Percentiles rank a stretch among this genome's conserved stretches.
phyloP scores from a whole-genome alignment of 495 filamentous ascomycete species.

The Immersiella caudata region DNA sequence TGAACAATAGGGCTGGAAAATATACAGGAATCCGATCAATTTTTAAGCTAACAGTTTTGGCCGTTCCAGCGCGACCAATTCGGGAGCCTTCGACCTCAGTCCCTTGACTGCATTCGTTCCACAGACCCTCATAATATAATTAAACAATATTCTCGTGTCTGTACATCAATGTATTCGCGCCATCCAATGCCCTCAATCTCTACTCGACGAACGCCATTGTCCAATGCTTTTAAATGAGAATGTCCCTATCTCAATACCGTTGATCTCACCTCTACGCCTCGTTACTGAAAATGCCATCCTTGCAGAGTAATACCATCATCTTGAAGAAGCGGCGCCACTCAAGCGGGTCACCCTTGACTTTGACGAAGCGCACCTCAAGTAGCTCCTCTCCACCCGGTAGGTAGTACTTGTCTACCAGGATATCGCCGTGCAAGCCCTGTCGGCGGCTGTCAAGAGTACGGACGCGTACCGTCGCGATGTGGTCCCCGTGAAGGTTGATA shows the following conservation, averaged over 20 bases:
- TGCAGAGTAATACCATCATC: conserved; percentile 79
- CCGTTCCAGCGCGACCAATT: background rate
- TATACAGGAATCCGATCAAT: background rate
- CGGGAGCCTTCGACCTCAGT: background rate
- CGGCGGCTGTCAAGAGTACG: conserved; percentile 75
- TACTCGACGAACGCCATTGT: background rate
- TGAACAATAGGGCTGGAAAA: background rate
- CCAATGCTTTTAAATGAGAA: too few species aligned
- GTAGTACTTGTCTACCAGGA: conserved; percentile 72
- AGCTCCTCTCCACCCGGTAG: conserved; percentile 50
- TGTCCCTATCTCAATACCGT: background rate
- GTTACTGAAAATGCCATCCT: conserved; percentile 71
- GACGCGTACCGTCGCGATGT: conserved; percentile 67
- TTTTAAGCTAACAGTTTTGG: background rate
- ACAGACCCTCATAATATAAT: background rate
- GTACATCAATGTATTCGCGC: background rate
- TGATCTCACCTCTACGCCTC: conserved; percentile 37
- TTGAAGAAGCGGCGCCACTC: conserved; percentile 99
- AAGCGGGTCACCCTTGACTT: conserved; percentile 91
- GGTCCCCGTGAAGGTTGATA: conserved; percentile 40
- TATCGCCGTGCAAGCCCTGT: conserved; percentile 80
- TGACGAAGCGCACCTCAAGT: conserved; percentile 88
- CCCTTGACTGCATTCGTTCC: background rate
- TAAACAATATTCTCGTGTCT: background rate
- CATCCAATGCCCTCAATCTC: background rate